These are phyloP conservation scores for Calonectria montana DNA, from an alignment of 2,329 filamentous ascomycete species.

Conservation along the genomic window DNA sequence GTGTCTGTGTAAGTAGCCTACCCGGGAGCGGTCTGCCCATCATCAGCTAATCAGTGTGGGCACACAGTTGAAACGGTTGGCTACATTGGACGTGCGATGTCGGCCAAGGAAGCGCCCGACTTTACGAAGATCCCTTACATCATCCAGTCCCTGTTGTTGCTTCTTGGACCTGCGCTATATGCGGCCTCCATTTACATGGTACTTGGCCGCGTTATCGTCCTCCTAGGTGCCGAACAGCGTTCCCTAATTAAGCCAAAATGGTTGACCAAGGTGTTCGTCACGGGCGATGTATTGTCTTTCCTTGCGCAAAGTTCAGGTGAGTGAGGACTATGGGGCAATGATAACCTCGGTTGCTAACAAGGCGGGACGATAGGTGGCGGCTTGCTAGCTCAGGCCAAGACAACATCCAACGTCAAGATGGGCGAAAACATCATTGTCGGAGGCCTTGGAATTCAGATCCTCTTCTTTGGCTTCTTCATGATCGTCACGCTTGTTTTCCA, in stretches of 20 bases:
- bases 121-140: slow-evolving; percentile 51
- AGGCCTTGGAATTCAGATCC: slow-evolving; percentile 65
- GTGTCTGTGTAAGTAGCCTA: slow-evolving; percentile 56
- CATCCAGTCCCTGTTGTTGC: slow-evolving; percentile 51
- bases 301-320: slow-evolving; percentile 44
- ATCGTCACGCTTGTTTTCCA: slow-evolving; percentile 60
- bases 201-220: slow-evolving; percentile 53
- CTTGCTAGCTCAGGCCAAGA: slow-evolving; percentile 40
- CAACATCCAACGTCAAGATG: slow-evolving; percentile 41
- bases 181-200: slow-evolving; percentile 62
- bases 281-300: slow-evolving; percentile 62
- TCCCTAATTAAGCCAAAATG: slow-evolving; percentile 56
- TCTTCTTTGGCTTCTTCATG: slow-evolving; percentile 67
- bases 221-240: slow-evolving; percentile 51
- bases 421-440: slow-evolving; percentile 62
- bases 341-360: neutral
- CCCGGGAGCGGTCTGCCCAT: neutral
- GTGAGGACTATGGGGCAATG: neutral
- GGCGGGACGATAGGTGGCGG: slow-evolving; percentile 31
- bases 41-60: accelerated
- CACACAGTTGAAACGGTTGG: slow-evolving; percentile 43
- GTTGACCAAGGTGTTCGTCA: slow-evolving; percentile 63
- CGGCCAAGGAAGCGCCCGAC: slow-evolving; percentile 52
- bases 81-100: slow-evolving; percentile 63
- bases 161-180: slow-evolving; percentile 55